These are phyloP conservation scores for Pseudocercospora cruenta DNA, from an alignment of 2,329 filamentous ascomycete genomes.

Conservation along the genomic window DNA sequence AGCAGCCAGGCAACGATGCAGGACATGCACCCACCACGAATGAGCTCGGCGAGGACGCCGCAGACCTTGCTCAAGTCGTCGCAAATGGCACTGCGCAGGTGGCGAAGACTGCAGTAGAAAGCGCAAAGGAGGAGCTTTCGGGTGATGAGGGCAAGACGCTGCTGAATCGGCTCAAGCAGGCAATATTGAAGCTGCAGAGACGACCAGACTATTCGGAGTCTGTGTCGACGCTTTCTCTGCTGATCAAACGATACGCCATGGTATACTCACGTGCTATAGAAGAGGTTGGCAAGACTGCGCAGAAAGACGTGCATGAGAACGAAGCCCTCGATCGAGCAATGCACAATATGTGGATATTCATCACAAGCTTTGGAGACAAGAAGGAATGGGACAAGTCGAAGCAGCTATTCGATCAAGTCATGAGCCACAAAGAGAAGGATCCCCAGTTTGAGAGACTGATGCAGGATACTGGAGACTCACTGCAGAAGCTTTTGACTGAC, in stretches of 20 bases:
- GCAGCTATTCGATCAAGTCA: conserved; percentile 67
- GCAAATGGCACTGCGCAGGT: conserved; percentile 51
- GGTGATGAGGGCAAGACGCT: conserved; percentile 75
- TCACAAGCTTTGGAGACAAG: conserved; percentile 77
- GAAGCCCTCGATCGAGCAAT: conserved; percentile 74
- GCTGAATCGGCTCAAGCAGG: conserved; percentile 73
- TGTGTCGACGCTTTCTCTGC: conserved; percentile 73
- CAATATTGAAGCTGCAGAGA: conserved; percentile 72
- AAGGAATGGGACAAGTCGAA: conserved; percentile 77
- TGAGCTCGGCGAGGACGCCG: conserved; percentile 60
- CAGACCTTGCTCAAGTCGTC: conserved; percentile 51
- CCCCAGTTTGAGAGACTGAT: conserved; percentile 81
- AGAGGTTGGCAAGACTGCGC: conserved; percentile 66
- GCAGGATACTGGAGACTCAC: conserved; percentile 69
- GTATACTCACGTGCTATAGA: conserved; percentile 75
- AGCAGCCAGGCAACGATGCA: conserved; percentile 55
- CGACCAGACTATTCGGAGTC: conserved; percentile 84
- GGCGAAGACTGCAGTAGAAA: conserved; percentile 65
- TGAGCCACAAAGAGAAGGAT: conserved; percentile 75
- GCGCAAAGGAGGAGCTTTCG: conserved; percentile 71
- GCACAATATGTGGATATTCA: conserved; percentile 76
- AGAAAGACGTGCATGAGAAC: conserved; percentile 74
- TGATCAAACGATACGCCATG: conserved; percentile 77
- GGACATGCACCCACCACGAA: conserved; percentile 58
- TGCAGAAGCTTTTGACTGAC: conserved; percentile 82